A percentile compares a stretch with the other conserved stretches of the same genome.
Evolutionary conservation across 176 grass and related monocot species (phyloP).

Genomic region (Lolium perenne): DNA sequence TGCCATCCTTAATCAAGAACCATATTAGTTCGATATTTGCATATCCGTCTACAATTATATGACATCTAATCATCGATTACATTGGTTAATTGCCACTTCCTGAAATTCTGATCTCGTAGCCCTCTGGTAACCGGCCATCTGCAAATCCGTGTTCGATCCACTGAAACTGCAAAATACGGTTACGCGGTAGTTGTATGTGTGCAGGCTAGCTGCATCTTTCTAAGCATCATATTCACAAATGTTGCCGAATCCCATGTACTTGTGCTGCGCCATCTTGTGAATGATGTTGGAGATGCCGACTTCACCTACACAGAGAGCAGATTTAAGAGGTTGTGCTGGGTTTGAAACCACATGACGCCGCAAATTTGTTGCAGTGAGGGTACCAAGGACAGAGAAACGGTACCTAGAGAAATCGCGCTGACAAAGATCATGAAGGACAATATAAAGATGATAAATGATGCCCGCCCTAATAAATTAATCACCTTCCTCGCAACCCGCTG

Average conservation of each 20-base stretch:
- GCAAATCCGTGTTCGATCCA: too few relatives aligned
- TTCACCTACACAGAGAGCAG: not conserved
- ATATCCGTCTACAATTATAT: not conserved
- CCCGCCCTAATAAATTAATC: conserved; percentile 58
- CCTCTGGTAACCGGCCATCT: not conserved
- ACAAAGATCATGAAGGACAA: conserved; percentile 62
- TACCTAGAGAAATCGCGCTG: conserved; percentile 65
- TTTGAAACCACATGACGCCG: too few relatives aligned
- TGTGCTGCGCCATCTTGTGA: conserved; percentile 47
- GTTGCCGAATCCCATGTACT: conserved; percentile 78
- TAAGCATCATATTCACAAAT: conserved; percentile 35
- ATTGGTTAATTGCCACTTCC: not conserved
- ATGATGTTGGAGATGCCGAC: conserved; percentile 59
- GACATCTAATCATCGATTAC: not conserved
- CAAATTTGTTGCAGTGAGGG: not conserved
- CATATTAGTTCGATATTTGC: not conserved
- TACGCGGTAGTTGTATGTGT: not conserved
- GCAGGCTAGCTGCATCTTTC: not conserved
- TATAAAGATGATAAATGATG: conserved; percentile 52
- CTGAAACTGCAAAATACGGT: not conserved
- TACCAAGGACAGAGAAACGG: not conserved
- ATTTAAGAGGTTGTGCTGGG: not conserved
- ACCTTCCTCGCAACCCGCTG: conserved; percentile 62
- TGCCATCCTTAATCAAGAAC: too few relatives aligned
- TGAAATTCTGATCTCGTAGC: not conserved